A percentile compares a stretch with the other conserved stretches of the same genome.
These are phyloP conservation scores for Aspergillus sp. DNA, from an alignment of 2,329 filamentous ascomycete genomes.

Conservation along the genomic window DNA sequence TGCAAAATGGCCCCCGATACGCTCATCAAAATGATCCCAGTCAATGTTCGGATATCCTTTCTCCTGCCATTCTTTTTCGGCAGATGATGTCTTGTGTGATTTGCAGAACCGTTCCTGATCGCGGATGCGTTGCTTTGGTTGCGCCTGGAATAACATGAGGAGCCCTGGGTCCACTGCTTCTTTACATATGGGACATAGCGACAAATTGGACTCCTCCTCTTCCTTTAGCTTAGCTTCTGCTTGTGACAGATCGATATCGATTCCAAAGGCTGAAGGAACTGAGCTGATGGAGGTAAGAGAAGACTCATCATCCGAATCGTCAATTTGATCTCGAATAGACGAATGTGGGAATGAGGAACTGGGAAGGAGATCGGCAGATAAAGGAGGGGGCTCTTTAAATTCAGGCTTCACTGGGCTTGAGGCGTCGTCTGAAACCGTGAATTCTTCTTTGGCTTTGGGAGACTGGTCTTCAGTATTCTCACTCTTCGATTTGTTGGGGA, in stretches of 20 bases:
- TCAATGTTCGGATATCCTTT: conserved; percentile 66
- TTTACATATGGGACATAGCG: conserved; percentile 64
- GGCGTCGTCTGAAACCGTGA: conserved; percentile 9
- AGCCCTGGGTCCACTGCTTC: conserved; percentile 52
- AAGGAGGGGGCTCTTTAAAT: conserved; percentile 22
- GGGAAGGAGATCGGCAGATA: conserved; percentile 18
- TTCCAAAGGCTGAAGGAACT: conserved; percentile 11
- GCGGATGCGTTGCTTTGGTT: conserved; percentile 28
- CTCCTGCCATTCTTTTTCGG: conserved; percentile 44
- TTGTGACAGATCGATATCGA: conserved; percentile 13
- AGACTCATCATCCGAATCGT: conserved; percentile 23
- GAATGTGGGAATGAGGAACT: conserved; percentile 24
- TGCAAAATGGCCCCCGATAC: conserved; percentile 54
- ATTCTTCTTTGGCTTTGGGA: conserved; percentile 22
- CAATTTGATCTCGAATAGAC: conserved; percentile 12
- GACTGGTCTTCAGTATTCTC: conserved; percentile 3
- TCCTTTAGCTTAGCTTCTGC: conserved; percentile 11
- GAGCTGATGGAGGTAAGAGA: conserved; percentile 29
- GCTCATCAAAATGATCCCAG: conserved; percentile 58
- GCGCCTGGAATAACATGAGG: conserved; percentile 49
- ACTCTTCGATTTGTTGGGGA: conserved; percentile 3
- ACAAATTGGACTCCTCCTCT: conserved; percentile 6
- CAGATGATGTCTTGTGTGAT: conserved; percentile 55
- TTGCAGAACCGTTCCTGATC: conserved; percentile 55
- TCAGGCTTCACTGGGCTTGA: conserved; percentile 6